A percentile compares a stretch with the other conserved stretches of the same genome.
These are phyloP conservation scores for Penicillium antarcticum DNA, from an alignment of 495 filamentous ascomycete genomes.

Conservation along the genomic window DNA sequence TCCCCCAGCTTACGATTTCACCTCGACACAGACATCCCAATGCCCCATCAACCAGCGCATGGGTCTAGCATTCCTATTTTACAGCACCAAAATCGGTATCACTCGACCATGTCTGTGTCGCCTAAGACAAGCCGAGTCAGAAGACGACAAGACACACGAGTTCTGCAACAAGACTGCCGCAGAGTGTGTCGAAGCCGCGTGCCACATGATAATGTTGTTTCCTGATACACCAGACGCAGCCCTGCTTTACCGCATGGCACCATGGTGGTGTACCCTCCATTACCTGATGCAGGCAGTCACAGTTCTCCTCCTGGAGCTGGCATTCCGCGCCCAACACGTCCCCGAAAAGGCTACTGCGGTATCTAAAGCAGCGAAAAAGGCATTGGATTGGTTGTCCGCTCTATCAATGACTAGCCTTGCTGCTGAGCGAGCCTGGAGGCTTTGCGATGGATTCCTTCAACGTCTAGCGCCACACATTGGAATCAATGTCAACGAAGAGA, in stretches of 20 bases:
- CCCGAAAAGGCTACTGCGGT: conserved; percentile 49
- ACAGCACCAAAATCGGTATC: conserved; percentile 57
- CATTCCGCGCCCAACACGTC: conserved; percentile 52
- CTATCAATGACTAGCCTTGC: conserved; percentile 44
- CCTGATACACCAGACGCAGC: conserved; percentile 37
- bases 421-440: conserved; percentile 49
- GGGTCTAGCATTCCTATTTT: conserved; percentile 52
- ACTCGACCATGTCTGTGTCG: conserved; percentile 60
- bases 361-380: conserved; percentile 51
- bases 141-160: conserved; percentile 35
- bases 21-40: conserved; percentile 30
- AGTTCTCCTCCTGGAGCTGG: conserved; percentile 57
- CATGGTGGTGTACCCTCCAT: conserved; percentile 65
- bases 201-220: conserved; percentile 51
- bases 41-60: conserved; percentile 36
- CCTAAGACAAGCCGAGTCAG: conserved; percentile 35
- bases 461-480: conserved; percentile 39
- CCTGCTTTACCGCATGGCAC: conserved; percentile 47
- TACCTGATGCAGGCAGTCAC: conserved; percentile 60
- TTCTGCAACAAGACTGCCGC: conserved; percentile 51
- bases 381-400: conserved; percentile 49
- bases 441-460: conserved; percentile 46
- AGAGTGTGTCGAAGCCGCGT: conserved; percentile 57
- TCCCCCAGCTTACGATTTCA: conserved; percentile 37
- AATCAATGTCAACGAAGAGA: conserved; percentile 26